phyloP scores from a whole-genome alignment of 1,284 basidiomycete genomes.

The Microbotryum violaceum region DNA sequence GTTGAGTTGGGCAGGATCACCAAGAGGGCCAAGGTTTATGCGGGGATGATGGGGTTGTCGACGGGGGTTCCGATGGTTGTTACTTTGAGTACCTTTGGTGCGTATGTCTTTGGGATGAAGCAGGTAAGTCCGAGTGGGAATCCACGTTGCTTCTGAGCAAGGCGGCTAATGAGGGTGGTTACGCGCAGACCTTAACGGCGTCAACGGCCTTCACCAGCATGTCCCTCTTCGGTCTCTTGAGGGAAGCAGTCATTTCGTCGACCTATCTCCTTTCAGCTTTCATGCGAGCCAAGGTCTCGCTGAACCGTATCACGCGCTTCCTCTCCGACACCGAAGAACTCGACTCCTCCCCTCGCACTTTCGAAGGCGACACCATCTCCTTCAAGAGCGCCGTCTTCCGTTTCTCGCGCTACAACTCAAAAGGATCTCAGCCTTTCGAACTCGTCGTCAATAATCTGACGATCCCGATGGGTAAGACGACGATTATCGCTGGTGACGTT shows the following conservation, averaged over 20 bases:
- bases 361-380: not conserved
- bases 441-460: too few relatives aligned
- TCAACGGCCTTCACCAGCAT: conserved; percentile 28
- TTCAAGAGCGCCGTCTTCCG: not conserved
- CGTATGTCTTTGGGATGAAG: conserved; percentile 20
- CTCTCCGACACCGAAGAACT: conserved; percentile 27
- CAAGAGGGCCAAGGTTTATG: conserved; percentile 16
- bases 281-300: conserved; percentile 29
- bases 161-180: too few relatives aligned
- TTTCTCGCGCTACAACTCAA: not conserved
- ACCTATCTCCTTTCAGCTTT: conserved; percentile 28
- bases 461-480: conserved; percentile 14
- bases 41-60: conserved; percentile 27
- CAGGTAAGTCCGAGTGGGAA: too few relatives aligned
- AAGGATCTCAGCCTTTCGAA: too few relatives aligned
- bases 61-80: conserved; percentile 23
- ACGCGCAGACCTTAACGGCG: conserved; percentile 12
- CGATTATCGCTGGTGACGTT: conserved; percentile 53
- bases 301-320: conserved; percentile 25
- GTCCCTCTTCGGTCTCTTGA: conserved; percentile 21
- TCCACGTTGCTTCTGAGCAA: too few relatives aligned
- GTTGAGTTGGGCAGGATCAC: conserved; percentile 20
- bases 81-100: conserved; percentile 23
- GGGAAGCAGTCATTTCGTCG: conserved; percentile 29
- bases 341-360: conserved; percentile 10